Percentiles rank a stretch among this genome's conserved stretches.
Evolutionary conservation across 225 moss, liverwort and hornwort genomes (phyloP).

Genomic region (Polytrichum formosum): DNA sequence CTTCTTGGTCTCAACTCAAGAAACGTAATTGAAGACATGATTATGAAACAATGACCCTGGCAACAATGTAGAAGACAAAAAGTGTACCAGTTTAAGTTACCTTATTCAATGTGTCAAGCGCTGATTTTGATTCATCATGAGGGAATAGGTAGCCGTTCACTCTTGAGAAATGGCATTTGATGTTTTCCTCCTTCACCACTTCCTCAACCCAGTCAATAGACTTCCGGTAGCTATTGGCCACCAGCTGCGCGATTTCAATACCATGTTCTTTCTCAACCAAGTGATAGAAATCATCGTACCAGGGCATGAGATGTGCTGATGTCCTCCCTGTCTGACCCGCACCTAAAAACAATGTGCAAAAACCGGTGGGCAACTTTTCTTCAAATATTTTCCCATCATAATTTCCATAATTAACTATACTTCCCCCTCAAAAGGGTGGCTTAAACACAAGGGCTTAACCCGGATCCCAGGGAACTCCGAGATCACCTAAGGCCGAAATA

Average conservation of each 20-base stretch:
- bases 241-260: constrained; percentile 14
- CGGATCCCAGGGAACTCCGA: too few relatives aligned
- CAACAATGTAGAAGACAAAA: too few relatives aligned
- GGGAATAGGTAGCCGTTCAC: constrained; percentile 36
- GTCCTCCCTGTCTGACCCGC: constrained; percentile 36
- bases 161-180: constrained; percentile 34
- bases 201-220: constrained; percentile 41
- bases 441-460: too few relatives aligned
- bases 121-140: constrained; percentile 35
- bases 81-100: background rate
- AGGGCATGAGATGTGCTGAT: constrained; percentile 42
- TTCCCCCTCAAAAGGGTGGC: background rate
- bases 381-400: background rate
- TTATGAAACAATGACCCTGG: too few relatives aligned
- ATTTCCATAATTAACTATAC: background rate
- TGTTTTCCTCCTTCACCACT: constrained; percentile 27
- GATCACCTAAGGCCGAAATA: too few relatives aligned
- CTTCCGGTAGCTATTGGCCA: constrained; percentile 33
- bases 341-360: constrained; percentile 4
- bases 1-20: too few relatives aligned
- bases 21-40: too few relatives aligned
- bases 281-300: constrained; percentile 36
- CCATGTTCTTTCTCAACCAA: constrained; percentile 25
- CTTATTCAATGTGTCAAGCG: constrained; percentile 21
- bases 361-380: background rate